These are phyloP conservation scores for Ogataea ganodermae DNA, from an alignment of 805 yeast genomes.

Conservation along the genomic window DNA sequence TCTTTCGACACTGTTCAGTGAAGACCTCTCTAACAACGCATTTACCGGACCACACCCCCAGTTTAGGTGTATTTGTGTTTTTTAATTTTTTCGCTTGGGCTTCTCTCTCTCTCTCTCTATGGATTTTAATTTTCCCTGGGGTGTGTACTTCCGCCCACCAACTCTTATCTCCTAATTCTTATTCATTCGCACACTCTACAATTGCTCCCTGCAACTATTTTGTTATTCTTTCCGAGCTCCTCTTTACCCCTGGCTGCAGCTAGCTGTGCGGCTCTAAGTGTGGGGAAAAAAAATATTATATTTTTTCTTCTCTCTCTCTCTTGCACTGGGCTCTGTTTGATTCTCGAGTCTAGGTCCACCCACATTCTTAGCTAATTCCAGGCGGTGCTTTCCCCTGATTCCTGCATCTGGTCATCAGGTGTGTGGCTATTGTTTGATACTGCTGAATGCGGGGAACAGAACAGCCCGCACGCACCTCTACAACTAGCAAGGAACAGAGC, in stretches of 20 bases:
- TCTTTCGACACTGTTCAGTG: too few relatives aligned
- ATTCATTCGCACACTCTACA: background rate
- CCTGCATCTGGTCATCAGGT: background rate
- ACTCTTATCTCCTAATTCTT: too few relatives aligned
- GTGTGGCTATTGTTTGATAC: background rate
- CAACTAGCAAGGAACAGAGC: background rate
- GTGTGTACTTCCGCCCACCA: too few relatives aligned
- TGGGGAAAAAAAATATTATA: constrained; percentile 5
- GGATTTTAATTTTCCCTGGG: too few relatives aligned
- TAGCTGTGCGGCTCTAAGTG: constrained; percentile 8
- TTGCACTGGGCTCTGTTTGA: background rate
- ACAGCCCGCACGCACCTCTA: constrained; percentile 19
- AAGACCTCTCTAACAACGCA: too few relatives aligned
- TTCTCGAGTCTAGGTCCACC: background rate
- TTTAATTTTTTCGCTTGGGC: too few relatives aligned
- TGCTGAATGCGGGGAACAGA: constrained; percentile 3
- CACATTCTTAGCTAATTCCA: background rate
- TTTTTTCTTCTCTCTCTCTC: background rate
- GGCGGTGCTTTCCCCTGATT: background rate
- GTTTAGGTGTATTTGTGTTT: too few relatives aligned
- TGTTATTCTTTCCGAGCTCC: background rate
- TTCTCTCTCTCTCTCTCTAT: too few relatives aligned
- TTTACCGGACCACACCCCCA: too few relatives aligned
- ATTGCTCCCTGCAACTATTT: background rate
- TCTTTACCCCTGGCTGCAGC: background rate